A percentile compares a stretch with the other conserved stretches of the same genome.
phyloP scores from a whole-genome alignment of 495 filamentous ascomycete genomes.

The Oidiodendron maius region DNA sequence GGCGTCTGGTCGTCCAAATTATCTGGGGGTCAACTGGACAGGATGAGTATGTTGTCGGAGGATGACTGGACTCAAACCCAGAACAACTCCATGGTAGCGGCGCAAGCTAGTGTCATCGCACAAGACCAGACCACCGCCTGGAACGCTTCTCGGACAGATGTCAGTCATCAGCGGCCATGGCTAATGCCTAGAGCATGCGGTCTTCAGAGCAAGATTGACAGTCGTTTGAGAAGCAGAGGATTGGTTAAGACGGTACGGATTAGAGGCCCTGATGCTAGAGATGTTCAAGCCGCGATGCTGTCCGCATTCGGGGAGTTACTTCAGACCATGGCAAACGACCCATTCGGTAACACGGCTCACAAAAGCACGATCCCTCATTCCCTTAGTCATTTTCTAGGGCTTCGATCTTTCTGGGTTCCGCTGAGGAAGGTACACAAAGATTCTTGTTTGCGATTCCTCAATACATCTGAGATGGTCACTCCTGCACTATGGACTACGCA shows the following conservation, averaged over 20 bases:
- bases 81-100: conserved; percentile 33
- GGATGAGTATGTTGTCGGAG: conserved; percentile 28
- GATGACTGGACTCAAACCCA: conserved; percentile 56
- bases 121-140: conserved; percentile 36
- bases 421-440: conserved; percentile 67
- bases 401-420: conserved; percentile 56
- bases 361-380: conserved; percentile 6
- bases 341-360: conserved; percentile 14
- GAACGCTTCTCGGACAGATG: conserved; percentile 34
- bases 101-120: conserved; percentile 27
- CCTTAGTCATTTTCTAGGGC: conserved; percentile 32
- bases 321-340: conserved; percentile 26
- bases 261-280: conserved; percentile 49
- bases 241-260: conserved; percentile 55
- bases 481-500: conserved; percentile 60
- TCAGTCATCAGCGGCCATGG: conserved; percentile 17
- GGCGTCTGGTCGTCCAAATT: conserved; percentile 54
- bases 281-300: conserved; percentile 54
- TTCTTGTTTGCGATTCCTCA: conserved; percentile 57
- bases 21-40: conserved; percentile 36
- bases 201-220: conserved; percentile 45
- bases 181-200: conserved; percentile 51
- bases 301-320: conserved; percentile 50
- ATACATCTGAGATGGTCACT: conserved; percentile 58
- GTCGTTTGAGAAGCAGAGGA: conserved; percentile 59